Evolutionary conservation across 2,329 filamentous ascomycete genomes (phyloP), one percentile per base, ranked within the genome.

Genomic region (Cladophialophora chaetospira): DNA sequence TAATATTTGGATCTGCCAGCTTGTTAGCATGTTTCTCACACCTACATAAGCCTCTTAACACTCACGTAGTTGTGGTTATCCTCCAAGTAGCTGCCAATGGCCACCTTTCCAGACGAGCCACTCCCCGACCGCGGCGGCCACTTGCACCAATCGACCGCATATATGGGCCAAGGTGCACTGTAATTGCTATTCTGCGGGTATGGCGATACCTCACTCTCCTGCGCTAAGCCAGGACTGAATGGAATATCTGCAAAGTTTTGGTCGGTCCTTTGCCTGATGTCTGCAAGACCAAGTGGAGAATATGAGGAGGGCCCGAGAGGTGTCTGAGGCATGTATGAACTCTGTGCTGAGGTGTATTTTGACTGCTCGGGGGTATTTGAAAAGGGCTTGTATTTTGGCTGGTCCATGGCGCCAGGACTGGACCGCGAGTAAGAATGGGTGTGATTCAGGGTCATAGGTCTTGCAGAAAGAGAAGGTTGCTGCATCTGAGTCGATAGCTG

Each of bases 61-160:
- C 58, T 51, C 53, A 96, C 91, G 79, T 95, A 99, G 72, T 99
- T 99, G 76, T 99, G 94, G 4, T 92, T 93, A 74, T 99, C 94
- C 75, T 99, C 94, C 49, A 97, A 77, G 71, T 97, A 97, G 77
- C 94, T 99, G 58, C 93, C 94, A 35, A 99, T 82, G 10, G 94
- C 94, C 66, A 99, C 83, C 74, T 97, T 97, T 35, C 94, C 94
- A 3, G 90, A 91, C 61, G 89, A 87, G 64, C 77, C 77, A 49
- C 68, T 71, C 33, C 86, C 67, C 75, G 86, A 68, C 36, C 91
- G 85, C 2, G 93, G 86, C 13, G 89, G 85, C 93, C 94, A 99
- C 75, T 99, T 99, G 78, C 94, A 99, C 94, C 94, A 99, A 76
- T 99, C 94, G 68, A 96, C 93, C 10, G 94, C 93, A 72, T 97